A percentile compares a stretch with the other conserved stretches of the same genome.
phyloP scores from a whole-genome alignment of 2,329 filamentous ascomycete species.

The Epichloe festucae region DNA sequence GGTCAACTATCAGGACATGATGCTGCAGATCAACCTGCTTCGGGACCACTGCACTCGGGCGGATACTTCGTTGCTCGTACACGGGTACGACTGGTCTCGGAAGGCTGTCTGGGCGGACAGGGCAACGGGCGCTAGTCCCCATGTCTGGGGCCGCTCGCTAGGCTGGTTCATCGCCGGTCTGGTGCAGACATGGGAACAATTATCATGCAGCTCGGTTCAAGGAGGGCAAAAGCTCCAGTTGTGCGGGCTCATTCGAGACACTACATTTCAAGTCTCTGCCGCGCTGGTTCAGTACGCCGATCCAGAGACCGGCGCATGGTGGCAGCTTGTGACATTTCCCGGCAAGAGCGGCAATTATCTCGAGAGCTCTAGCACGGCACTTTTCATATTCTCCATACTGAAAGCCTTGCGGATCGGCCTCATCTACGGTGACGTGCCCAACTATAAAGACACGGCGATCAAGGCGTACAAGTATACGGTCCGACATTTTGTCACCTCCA shows the following conservation, averaged over 20 bases:
- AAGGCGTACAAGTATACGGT: constrained; percentile 23
- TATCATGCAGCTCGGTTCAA: constrained; percentile 11
- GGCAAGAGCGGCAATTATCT: constrained; percentile 44
- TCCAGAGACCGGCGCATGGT: constrained; percentile 39
- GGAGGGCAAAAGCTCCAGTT: neutral
- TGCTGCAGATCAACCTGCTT: constrained; percentile 10
- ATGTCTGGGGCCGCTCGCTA: constrained; percentile 40
- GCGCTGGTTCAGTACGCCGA: constrained; percentile 23
- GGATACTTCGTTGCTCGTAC: constrained; percentile 18
- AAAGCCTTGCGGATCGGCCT: constrained; percentile 7
- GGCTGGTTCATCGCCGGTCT: constrained; percentile 42
- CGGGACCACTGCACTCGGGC: constrained; percentile 5
- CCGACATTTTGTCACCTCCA: constrained; percentile 29
- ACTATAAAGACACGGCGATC: constrained; percentile 11
- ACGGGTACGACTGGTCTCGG: constrained; percentile 39
- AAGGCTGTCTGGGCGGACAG: constrained; percentile 38
- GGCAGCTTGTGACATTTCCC: constrained; percentile 36
- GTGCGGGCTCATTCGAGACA: constrained; percentile 10
- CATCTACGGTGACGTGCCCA: constrained; percentile 1
- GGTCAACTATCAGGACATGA: constrained; percentile 11
- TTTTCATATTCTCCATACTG: constrained; percentile 36
- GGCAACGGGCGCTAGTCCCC: constrained; percentile 34
- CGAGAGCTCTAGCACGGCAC: constrained; percentile 44
- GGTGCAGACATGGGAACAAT: constrained; percentile 34
- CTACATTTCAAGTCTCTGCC: neutral